Percentiles rank a stretch among this genome's conserved stretches.
Evolutionary conservation across 371 early-diverging fungal genomes (phyloP).

Genomic region (Conidiobolus incongruus): DNA sequence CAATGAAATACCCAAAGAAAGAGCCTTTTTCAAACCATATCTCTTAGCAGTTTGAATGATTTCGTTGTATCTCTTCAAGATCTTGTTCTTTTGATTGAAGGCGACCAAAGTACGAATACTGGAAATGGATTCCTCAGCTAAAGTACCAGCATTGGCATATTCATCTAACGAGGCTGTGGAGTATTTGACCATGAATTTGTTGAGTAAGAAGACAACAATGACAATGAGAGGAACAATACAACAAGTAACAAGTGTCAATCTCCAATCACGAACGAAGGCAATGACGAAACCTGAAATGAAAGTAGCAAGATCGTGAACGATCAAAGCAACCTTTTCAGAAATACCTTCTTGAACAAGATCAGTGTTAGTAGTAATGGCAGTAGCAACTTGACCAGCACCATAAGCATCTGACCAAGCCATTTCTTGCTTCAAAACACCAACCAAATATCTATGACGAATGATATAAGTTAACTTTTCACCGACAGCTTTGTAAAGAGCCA

Average conservation of each 20-base stretch:
- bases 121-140: constrained; percentile 66
- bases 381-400: constrained; percentile 53
- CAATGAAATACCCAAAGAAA: constrained; percentile 22
- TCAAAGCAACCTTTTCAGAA: constrained; percentile 6
- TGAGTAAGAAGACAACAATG: constrained; percentile 5
- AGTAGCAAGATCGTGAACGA: constrained; percentile 7
- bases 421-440: constrained; percentile 30
- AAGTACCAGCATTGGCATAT: constrained; percentile 52
- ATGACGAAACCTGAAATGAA: constrained; percentile 13
- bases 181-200: constrained; percentile 34
- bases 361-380: constrained; percentile 60
- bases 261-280: constrained; percentile 39
- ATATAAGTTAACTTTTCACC: constrained; percentile 34
- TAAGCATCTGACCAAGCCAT: constrained; percentile 54
- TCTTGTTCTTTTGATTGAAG: constrained; percentile 50
- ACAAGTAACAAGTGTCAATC: constrained; percentile 34
- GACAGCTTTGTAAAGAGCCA: constrained; percentile 17
- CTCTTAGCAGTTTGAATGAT: constrained; percentile 21
- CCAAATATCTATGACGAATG: constrained; percentile 25
- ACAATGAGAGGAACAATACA: constrained; percentile 20
- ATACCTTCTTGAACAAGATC: constrained; percentile 26
- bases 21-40: constrained; percentile 18
- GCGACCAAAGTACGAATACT: constrained; percentile 70
- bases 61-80: constrained; percentile 26
- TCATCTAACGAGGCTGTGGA: constrained; percentile 7